phyloP scores from a whole-genome alignment of 192 early-diverging fungal genomes.

The Backusella parvicylindrica region DNA sequence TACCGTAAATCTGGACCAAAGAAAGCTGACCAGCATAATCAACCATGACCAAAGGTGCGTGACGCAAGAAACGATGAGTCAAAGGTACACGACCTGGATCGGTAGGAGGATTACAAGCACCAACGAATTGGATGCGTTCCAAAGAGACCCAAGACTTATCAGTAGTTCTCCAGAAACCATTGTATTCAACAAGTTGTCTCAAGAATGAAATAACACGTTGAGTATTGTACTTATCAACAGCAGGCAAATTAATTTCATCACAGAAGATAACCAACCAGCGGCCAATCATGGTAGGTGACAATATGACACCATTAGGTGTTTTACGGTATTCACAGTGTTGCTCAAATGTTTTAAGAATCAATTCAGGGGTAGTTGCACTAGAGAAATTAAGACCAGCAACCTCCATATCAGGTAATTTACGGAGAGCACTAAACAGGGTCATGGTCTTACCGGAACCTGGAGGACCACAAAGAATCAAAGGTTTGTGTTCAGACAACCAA shows the following conservation, averaged over 20 bases:
- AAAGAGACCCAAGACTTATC: conserved; percentile 94
- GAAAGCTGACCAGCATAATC: conserved; percentile 96
- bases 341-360: conserved; percentile 94
- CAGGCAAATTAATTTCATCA: conserved; percentile 99
- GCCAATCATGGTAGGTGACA: conserved; percentile 79
- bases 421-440: conserved; percentile 95
- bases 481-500: conserved; percentile 94
- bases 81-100: conserved; percentile 97
- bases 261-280: conserved; percentile 99
- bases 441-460: conserved; percentile 99
- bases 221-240: conserved; percentile 94
- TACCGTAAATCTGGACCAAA: conserved; percentile 93
- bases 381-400: conserved; percentile 99
- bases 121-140: conserved; percentile 98
- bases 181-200: conserved; percentile 90
- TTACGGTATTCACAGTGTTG: conserved; percentile 98
- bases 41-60: conserved; percentile 95
- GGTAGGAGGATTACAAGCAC: conserved; percentile 99
- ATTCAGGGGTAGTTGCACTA: conserved; percentile 92
- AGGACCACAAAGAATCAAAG: conserved; percentile 95
- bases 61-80: conserved; percentile 93
- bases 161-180: conserved; percentile 93
- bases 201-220: conserved; percentile 97
- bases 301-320: conserved; percentile 85
- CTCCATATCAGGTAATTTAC: conserved; percentile 92